A percentile compares a stretch with the other conserved stretches of the same genome.
Evolutionary conservation across 805 yeast genomes (phyloP).

Genomic region (Teunomyces funiuensis): DNA sequence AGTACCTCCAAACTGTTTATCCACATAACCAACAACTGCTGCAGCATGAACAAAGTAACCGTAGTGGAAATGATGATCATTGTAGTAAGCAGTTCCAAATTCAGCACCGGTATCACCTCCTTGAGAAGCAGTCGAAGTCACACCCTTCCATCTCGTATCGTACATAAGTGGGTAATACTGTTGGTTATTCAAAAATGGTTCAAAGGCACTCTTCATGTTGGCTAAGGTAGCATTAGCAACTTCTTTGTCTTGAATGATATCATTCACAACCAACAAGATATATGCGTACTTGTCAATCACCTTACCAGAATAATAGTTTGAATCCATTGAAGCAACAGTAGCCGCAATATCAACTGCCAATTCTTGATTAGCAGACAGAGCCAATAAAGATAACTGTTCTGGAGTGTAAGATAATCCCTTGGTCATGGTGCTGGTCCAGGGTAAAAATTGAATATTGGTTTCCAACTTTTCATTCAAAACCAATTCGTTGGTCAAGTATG

Average conservation of each 20-base stretch:
- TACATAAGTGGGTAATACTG: conserved; percentile 52
- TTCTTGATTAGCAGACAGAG: conserved; percentile 47
- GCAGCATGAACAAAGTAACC: conserved; percentile 85
- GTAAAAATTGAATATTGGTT: conserved; percentile 42
- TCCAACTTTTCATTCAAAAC: conserved; percentile 39
- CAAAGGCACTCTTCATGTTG: conserved; percentile 45
- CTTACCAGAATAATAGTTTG: conserved; percentile 55
- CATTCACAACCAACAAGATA: conserved; percentile 50
- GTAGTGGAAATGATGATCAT: conserved; percentile 87
- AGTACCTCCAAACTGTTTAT: conserved; percentile 48
- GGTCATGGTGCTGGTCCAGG: conserved; percentile 40
- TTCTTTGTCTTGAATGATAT: conserved; percentile 44
- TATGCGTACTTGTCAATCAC: conserved; percentile 57
- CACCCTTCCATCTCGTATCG: conserved; percentile 56
- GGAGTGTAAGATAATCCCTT: conserved; percentile 37
- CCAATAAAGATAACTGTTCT: conserved; percentile 44
- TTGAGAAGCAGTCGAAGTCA: conserved; percentile 52
- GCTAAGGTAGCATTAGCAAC: conserved; percentile 35
- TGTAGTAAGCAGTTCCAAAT: conserved; percentile 75
- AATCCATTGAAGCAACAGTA: conserved; percentile 37
- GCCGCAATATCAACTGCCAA: conserved; percentile 45
- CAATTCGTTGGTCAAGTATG: conserved; percentile 40
- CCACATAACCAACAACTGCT: conserved; percentile 71
- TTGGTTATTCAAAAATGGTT: conserved; percentile 36
- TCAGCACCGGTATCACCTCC: conserved; percentile 49